phyloP scores from a whole-genome alignment of 1,284 basidiomycete species.

The Puccinia novopanici region DNA sequence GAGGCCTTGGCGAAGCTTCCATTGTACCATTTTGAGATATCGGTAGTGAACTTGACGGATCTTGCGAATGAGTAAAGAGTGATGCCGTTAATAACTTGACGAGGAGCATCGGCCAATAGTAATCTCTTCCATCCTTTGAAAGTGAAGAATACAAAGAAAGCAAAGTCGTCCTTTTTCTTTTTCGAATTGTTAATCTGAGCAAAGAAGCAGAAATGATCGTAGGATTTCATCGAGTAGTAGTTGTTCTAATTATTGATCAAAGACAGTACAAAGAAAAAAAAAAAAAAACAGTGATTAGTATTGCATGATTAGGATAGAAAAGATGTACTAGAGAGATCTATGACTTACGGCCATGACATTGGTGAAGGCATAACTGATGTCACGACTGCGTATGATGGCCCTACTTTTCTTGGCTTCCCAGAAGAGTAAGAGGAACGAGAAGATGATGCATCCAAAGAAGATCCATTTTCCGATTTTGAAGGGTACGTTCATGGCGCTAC shows the following conservation, averaged over 20 bases:
- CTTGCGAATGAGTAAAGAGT: slow-evolving; percentile 89
- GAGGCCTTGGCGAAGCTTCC: slow-evolving; percentile 56
- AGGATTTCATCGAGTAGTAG: slow-evolving; percentile 68
- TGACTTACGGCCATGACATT: slow-evolving; percentile 76
- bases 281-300: neutral
- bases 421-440: slow-evolving; percentile 86
- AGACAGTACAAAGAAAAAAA: neutral
- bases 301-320: neutral
- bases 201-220: slow-evolving; percentile 98
- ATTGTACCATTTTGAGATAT: slow-evolving; percentile 68
- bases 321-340: slow-evolving; percentile 73
- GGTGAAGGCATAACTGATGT: slow-evolving; percentile 95
- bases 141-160: slow-evolving; percentile 98
- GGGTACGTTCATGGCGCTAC: slow-evolving; percentile 76
- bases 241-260: slow-evolving; percentile 34
- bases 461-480: slow-evolving; percentile 87
- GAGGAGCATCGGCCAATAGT: slow-evolving; percentile 90
- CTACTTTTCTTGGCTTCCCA: slow-evolving; percentile 91
- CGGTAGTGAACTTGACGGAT: slow-evolving; percentile 68
- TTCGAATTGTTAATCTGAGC: slow-evolving; percentile 92
- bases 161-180: slow-evolving; percentile 93
- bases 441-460: slow-evolving; percentile 95
- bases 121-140: slow-evolving; percentile 99
- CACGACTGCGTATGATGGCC: slow-evolving; percentile 87
- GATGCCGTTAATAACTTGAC: slow-evolving; percentile 92